Evolutionary conservation across 2,329 filamentous ascomycete genomes (phyloP).

Genomic region (Cladosporium sp.): DNA sequence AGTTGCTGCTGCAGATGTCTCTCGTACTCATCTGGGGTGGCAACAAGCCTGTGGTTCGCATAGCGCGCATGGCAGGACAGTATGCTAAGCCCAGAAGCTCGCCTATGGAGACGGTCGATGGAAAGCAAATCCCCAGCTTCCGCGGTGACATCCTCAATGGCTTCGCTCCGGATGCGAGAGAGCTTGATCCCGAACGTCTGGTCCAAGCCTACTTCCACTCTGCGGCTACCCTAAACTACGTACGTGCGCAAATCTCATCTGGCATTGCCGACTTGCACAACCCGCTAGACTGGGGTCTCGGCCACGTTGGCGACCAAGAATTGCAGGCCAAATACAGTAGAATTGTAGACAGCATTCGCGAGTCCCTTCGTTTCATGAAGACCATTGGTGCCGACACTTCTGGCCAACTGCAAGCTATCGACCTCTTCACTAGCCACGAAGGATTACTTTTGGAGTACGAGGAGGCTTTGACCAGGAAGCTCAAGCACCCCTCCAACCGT

Average conservation of each 20-base stretch:
- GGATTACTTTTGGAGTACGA: conserved; percentile 93
- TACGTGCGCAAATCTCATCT: conserved; percentile 75
- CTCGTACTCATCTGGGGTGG: conserved; percentile 88
- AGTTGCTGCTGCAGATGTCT: conserved; percentile 94
- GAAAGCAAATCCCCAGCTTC: conserved; percentile 81
- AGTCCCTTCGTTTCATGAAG: conserved; percentile 89
- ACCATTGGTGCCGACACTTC: conserved; percentile 87
- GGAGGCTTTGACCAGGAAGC: conserved; percentile 72
- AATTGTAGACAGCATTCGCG: conserved; percentile 81
- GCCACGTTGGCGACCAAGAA: conserved; percentile 78
- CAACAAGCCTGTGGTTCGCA: conserved; percentile 79
- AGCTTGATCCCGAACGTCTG: conserved; percentile 76
- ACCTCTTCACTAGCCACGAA: conserved; percentile 94
- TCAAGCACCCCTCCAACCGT: conserved; percentile 59
- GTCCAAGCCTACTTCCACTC: conserved; percentile 95
- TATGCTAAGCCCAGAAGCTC: conserved; percentile 94
- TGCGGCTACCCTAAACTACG: conserved; percentile 88
- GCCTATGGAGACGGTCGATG: conserved; percentile 76
- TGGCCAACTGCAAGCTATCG: conserved; percentile 81
- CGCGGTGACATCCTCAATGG: conserved; percentile 95
- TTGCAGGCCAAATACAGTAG: conserved; percentile 81
- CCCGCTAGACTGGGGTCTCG: conserved; percentile 90
- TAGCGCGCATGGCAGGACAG: conserved; percentile 94
- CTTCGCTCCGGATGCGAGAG: conserved; percentile 68
- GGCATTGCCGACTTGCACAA: conserved; percentile 92